Percentiles rank a stretch among this genome's conserved stretches.
These are phyloP conservation scores for Microdochium paspali DNA, from an alignment of 2,329 filamentous ascomycete genomes.

Conservation along the genomic window DNA sequence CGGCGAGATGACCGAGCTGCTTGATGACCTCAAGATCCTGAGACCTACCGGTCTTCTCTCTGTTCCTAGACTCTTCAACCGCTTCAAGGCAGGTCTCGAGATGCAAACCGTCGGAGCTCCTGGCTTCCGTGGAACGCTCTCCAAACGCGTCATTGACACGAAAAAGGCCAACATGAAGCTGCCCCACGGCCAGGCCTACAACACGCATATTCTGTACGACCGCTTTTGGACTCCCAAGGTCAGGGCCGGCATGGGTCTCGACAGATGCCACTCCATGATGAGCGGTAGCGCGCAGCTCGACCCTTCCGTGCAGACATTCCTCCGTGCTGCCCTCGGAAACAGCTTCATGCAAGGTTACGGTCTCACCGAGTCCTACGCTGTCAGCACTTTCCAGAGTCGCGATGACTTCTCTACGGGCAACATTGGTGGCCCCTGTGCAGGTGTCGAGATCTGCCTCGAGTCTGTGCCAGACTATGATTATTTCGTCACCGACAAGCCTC, in stretches of 20 bases:
- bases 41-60: slow-evolving; percentile 77
- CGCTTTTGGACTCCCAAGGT: slow-evolving; percentile 90
- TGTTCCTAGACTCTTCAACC: slow-evolving; percentile 85
- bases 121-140: slow-evolving; percentile 73
- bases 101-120: slow-evolving; percentile 68
- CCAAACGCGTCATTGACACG: slow-evolving; percentile 65
- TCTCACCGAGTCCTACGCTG: slow-evolving; percentile 86
- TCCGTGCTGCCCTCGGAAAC: slow-evolving; percentile 73
- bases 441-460: slow-evolving; percentile 67
- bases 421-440: slow-evolving; percentile 64
- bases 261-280: slow-evolving; percentile 63
- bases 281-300: slow-evolving; percentile 89
- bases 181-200: slow-evolving; percentile 63
- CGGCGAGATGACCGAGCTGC: slow-evolving; percentile 74
- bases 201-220: slow-evolving; percentile 71
- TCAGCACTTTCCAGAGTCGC: slow-evolving; percentile 57
- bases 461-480: slow-evolving; percentile 96
- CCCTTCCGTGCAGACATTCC: slow-evolving; percentile 77
- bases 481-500: slow-evolving; percentile 74
- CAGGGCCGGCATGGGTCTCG: slow-evolving; percentile 69
- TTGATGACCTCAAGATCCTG: slow-evolving; percentile 85
- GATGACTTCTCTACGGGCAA: slow-evolving; percentile 71
- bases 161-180: slow-evolving; percentile 75
- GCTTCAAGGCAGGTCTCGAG: slow-evolving; percentile 77
- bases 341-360: slow-evolving; percentile 84